Conservation (phyloP, 2,329 filamentous ascomycete genomes). For the Fusarium papillatum region DNA sequence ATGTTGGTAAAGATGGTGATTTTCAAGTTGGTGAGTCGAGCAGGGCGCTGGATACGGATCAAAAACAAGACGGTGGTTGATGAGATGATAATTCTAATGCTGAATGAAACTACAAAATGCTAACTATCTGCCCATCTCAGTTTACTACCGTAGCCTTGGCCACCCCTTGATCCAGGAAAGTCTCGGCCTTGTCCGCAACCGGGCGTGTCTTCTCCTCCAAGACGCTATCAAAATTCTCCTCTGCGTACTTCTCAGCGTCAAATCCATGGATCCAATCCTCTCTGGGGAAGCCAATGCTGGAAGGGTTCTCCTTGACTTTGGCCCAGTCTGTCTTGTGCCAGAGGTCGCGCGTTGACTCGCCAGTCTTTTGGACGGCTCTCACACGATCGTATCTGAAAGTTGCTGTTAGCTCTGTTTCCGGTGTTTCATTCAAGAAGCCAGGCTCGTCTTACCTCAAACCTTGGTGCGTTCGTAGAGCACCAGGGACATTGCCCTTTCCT, state of each 20-base stretch:
- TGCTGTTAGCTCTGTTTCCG: not conserved
- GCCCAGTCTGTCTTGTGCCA: constrained; percentile 42
- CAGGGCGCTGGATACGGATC: not conserved
- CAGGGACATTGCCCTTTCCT: constrained; percentile 21
- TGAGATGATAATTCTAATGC: not conserved
- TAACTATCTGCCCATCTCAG: not conserved
- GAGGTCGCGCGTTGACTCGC: constrained; percentile 35
- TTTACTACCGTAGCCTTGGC: not conserved
- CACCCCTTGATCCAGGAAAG: not conserved
- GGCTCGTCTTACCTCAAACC: constrained; percentile 14
- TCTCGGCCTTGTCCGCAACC: not conserved
- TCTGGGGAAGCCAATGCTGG: constrained; percentile 29
- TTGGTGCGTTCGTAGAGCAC: constrained; percentile 30
- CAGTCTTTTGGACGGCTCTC: constrained; percentile 35
- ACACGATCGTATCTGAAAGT: constrained; percentile 33
- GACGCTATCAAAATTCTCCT: constrained; percentile 30
- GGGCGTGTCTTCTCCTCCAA: not conserved
- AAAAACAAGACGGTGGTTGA: not conserved
- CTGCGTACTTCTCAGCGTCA: constrained; percentile 34
- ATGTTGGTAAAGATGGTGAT: not conserved
- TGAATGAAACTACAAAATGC: not conserved
- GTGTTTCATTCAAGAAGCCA: not conserved
- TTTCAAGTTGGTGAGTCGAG: too few relatives aligned
- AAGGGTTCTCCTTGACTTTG: constrained; percentile 26
- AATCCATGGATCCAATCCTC: constrained; percentile 41